Evolutionary conservation across 495 filamentous ascomycete genomes (phyloP).

Genomic region (Thermochaetoides thermophila): DNA sequence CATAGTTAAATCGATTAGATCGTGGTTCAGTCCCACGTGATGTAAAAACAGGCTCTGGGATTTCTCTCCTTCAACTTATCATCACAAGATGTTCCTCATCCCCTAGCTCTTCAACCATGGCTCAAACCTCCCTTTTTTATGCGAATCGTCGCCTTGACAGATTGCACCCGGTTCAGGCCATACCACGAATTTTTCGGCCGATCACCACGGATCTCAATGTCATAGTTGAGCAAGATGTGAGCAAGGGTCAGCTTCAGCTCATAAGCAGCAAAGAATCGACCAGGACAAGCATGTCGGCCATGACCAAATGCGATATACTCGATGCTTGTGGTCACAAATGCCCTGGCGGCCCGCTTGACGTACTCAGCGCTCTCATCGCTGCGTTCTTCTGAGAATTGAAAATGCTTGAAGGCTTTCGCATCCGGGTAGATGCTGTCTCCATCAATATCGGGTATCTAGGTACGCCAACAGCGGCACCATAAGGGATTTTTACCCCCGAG

Average conservation of each 20-base stretch:
- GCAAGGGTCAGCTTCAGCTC: constrained; percentile 29
- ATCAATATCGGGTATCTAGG: constrained; percentile 13
- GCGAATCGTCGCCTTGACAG: constrained; percentile 22
- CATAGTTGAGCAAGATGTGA: constrained; percentile 26
- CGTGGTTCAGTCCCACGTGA: too few relatives aligned
- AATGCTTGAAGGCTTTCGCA: constrained; percentile 12
- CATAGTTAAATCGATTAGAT: too few relatives aligned
- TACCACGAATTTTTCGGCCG: constrained; percentile 21
- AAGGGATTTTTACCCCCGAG: constrained; percentile 15
- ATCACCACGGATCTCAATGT: constrained; percentile 15
- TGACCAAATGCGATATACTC: constrained; percentile 24
- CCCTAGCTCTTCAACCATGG: too few relatives aligned
- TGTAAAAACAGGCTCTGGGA: too few relatives aligned
- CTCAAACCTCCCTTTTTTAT: constrained; percentile 23
- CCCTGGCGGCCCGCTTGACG: constrained; percentile 17
- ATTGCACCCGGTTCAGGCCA: constrained; percentile 17
- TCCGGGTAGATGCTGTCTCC: constrained; percentile 11
- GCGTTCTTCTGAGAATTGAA: constrained; percentile 13
- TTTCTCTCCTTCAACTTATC: too few relatives aligned
- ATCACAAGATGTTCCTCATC: too few relatives aligned
- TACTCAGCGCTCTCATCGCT: constrained; percentile 12
- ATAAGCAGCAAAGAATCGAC: constrained; percentile 27
- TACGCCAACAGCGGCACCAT: constrained; percentile 6
- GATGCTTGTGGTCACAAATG: constrained; percentile 18
- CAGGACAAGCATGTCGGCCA: constrained; percentile 24